phyloP scores from a whole-genome alignment of 805 yeast species.

The Wickerhamomyces subpelliculosus region DNA sequence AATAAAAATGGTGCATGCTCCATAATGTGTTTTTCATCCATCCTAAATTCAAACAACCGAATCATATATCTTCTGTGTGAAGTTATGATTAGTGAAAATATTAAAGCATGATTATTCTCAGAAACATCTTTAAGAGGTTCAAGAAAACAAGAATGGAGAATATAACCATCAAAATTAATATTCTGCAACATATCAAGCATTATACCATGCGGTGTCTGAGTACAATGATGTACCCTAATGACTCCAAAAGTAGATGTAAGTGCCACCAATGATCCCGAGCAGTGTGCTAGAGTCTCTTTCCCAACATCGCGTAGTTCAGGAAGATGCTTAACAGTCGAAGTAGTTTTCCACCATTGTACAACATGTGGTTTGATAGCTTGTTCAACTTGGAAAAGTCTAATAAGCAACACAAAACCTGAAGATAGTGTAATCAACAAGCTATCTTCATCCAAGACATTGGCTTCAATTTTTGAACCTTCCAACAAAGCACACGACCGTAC shows the following conservation, averaged over 20 bases:
- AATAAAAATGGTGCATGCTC: slow-evolving; percentile 33
- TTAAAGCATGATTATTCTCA: slow-evolving; percentile 24
- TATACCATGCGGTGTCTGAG: slow-evolving; percentile 30
- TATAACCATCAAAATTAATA: slow-evolving; percentile 32
- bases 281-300: slow-evolving; percentile 26
- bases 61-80: slow-evolving; percentile 29
- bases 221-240: slow-evolving; percentile 32
- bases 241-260: slow-evolving; percentile 29
- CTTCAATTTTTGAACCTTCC: slow-evolving; percentile 9
- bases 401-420: slow-evolving; percentile 32
- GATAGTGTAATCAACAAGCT: slow-evolving; percentile 31
- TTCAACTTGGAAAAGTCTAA: slow-evolving; percentile 26
- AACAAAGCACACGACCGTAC: slow-evolving; percentile 14
- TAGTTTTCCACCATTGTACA: slow-evolving; percentile 43
- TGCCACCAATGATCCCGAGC: slow-evolving; percentile 32
- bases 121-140: slow-evolving; percentile 25
- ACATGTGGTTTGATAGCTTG: slow-evolving; percentile 29
- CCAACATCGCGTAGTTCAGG: slow-evolving; percentile 18
- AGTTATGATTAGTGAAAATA: slow-evolving; percentile 31
- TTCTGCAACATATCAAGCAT: slow-evolving; percentile 32
- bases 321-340: slow-evolving; percentile 6
- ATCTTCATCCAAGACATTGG: slow-evolving; percentile 23
- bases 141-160: slow-evolving; percentile 37
- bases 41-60: slow-evolving; percentile 35
- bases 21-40: slow-evolving; percentile 26